phyloP scores from a whole-genome alignment of 73 alveolate species.

The Paramecium octaurelia region DNA sequence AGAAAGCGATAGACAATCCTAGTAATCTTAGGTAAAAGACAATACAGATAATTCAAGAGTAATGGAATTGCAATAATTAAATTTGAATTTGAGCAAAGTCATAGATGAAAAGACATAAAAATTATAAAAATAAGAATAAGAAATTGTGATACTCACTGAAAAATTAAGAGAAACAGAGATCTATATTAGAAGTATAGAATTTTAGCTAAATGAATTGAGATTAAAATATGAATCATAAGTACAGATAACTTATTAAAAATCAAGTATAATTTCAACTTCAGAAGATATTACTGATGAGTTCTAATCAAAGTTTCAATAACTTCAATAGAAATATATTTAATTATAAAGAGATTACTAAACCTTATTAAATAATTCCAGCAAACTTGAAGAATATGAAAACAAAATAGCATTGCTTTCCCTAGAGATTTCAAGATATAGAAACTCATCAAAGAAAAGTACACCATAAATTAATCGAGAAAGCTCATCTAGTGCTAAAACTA shows the following conservation, averaged over 20 bases:
- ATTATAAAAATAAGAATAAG: not conserved
- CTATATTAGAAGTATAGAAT: not conserved
- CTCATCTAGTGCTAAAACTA: not conserved
- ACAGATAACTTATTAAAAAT: not conserved
- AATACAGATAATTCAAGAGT: not conserved
- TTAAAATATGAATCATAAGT: not conserved
- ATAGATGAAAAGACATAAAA: not conserved
- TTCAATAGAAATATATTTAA: not conserved
- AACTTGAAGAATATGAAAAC: not conserved
- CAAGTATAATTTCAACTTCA: not conserved
- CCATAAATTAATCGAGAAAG: not conserved
- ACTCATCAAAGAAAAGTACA: not conserved
- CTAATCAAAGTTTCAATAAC: not conserved
- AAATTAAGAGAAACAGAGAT: not conserved
- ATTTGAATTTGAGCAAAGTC: not conserved
- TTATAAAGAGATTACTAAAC: not conserved
- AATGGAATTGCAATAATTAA: not conserved
- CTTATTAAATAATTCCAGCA: not conserved
- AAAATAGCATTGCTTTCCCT: not conserved
- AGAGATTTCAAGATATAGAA: not conserved
- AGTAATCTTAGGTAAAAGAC: not conserved
- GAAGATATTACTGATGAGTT: not conserved
- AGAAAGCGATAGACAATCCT: not conserved
- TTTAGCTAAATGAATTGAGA: not conserved
- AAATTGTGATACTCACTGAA: not conserved